A percentile compares a stretch with the other conserved stretches of the same genome.
These are phyloP conservation scores for Linanthus parryae DNA, from an alignment of 148 eudicot species.

Conservation along the genomic window DNA sequence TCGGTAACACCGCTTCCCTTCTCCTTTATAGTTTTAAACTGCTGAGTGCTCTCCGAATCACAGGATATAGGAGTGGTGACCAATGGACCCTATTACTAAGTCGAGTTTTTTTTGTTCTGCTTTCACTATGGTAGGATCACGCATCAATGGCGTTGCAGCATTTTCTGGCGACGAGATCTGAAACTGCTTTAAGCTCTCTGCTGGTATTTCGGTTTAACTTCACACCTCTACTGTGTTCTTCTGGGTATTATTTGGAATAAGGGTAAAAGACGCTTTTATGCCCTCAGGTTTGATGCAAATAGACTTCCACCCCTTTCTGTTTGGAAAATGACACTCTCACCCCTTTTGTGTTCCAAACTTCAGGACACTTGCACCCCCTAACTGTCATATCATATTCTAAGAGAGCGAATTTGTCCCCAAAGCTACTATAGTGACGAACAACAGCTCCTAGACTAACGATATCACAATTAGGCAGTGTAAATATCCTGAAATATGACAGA, in stretches of 20 bases:
- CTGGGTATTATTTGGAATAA: not conserved
- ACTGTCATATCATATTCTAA: too few species aligned
- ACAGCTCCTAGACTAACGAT: too few species aligned
- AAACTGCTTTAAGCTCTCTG: constrained; percentile 48
- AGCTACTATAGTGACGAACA: too few species aligned
- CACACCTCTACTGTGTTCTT: not conserved
- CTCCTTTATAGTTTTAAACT: not conserved
- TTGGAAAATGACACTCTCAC: too few species aligned
- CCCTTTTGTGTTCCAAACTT: too few species aligned
- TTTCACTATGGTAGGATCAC: constrained; percentile 52
- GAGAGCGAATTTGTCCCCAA: too few species aligned
- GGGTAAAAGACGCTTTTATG: not conserved
- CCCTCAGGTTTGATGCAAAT: too few species aligned
- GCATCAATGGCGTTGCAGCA: constrained; percentile 79
- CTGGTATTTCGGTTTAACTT: constrained; percentile 41
- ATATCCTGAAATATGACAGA: too few species aligned
- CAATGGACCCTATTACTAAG: not conserved
- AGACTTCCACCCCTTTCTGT: too few species aligned
- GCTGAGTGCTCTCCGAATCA: not conserved
- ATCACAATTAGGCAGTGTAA: too few species aligned
- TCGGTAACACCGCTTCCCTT: constrained; percentile 41
- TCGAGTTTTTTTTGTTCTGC: not conserved
- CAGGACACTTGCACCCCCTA: too few species aligned
- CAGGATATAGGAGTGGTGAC: not conserved
- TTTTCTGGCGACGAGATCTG: constrained; percentile 50